These are phyloP conservation scores for Fusarium sp. DNA, from an alignment of 2,329 filamentous ascomycete species.

Conservation along the genomic window DNA sequence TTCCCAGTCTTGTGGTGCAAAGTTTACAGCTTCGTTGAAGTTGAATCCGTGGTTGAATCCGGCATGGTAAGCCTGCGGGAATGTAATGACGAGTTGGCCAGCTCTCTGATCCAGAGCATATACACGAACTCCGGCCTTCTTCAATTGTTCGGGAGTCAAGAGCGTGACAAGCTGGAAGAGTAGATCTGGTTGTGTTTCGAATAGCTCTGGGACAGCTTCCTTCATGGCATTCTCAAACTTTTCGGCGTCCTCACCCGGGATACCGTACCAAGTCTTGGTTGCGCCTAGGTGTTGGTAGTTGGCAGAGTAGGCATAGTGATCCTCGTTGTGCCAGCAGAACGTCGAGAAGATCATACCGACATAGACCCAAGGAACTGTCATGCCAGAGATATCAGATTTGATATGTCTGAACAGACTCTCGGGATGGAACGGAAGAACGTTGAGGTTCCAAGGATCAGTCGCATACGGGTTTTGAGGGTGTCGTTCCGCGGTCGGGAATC, in stretches of 20 bases:
- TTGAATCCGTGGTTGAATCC: slow-evolving; percentile 99
- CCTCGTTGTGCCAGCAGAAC: slow-evolving; percentile 99
- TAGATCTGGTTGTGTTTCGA: slow-evolving; percentile 95
- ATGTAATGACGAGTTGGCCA: slow-evolving; percentile 95
- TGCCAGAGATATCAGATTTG: slow-evolving; percentile 97
- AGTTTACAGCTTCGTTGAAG: slow-evolving; percentile 98
- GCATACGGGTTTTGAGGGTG: slow-evolving; percentile 88
- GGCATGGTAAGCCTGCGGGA: slow-evolving; percentile 95
- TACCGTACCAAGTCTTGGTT: slow-evolving; percentile 99
- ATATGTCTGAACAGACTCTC: slow-evolving; percentile 97
- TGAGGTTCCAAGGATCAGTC: slow-evolving; percentile 94
- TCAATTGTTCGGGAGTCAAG: slow-evolving; percentile 89
- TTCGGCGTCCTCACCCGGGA: slow-evolving; percentile 89
- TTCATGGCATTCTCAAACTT: slow-evolving; percentile 97
- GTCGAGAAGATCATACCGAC: slow-evolving; percentile 99
- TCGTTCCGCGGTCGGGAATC: slow-evolving; percentile 92
- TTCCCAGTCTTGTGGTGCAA: slow-evolving; percentile 95
- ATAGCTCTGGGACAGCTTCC: slow-evolving; percentile 92
- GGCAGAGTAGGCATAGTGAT: slow-evolving; percentile 96
- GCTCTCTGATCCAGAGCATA: slow-evolving; percentile 96
- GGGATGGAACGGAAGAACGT: slow-evolving; percentile 85
- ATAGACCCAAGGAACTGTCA: slow-evolving; percentile 99
- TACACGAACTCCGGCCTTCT: slow-evolving; percentile 90
- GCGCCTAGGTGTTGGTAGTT: slow-evolving; percentile 99
- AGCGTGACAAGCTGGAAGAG: slow-evolving; percentile 98